Percentiles rank a stretch among this genome's conserved stretches.
Conservation (phyloP, 495 filamentous ascomycete genomes). For the Penicillium flavigenum region DNA sequence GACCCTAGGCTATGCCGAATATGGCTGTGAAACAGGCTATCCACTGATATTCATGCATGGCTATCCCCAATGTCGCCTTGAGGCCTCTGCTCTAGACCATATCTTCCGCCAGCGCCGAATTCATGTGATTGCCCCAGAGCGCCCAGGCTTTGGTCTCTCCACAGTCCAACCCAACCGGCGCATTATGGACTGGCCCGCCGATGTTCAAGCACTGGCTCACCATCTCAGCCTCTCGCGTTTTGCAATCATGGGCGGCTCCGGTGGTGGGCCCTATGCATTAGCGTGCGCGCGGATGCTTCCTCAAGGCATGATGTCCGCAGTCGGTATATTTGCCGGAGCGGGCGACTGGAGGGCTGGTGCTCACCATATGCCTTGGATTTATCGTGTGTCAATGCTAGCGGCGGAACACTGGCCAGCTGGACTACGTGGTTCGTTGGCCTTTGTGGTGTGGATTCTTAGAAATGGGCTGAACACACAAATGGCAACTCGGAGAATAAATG, state of each 20-base stretch:
- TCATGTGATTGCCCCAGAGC: conserved; percentile 41
- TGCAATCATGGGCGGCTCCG: conserved; percentile 44
- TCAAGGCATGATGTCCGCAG: conserved; percentile 29
- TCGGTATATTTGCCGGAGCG: conserved; percentile 37
- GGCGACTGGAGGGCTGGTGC: conserved; percentile 32
- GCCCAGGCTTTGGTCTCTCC: conserved; percentile 47
- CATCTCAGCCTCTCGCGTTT: conserved; percentile 38
- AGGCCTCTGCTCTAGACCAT: conserved; percentile 32
- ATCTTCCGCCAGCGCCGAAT: conserved; percentile 27
- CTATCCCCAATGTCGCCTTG: conserved; percentile 42
- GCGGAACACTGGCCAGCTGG: conserved; percentile 13
- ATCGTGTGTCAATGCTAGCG: conserved; percentile 14
- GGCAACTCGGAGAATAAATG: conserved; percentile 17
- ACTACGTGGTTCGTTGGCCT: background rate
- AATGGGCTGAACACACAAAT: conserved; percentile 7
- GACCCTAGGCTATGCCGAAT: conserved; percentile 41
- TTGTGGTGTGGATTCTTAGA: conserved; percentile 11
- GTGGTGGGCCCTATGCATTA: conserved; percentile 48
- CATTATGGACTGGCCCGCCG: conserved; percentile 42
- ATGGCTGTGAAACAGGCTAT: conserved; percentile 34
- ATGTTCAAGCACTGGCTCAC: conserved; percentile 37
- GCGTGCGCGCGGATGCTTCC: conserved; percentile 44
- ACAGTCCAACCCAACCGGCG: conserved; percentile 35
- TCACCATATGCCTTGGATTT: conserved; percentile 11
- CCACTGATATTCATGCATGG: conserved; percentile 48